Evolutionary conservation across 495 filamentous ascomycete genomes (phyloP), one percentile per base, ranked within the genome.

Genomic region (Amniculicola lignicola): DNA sequence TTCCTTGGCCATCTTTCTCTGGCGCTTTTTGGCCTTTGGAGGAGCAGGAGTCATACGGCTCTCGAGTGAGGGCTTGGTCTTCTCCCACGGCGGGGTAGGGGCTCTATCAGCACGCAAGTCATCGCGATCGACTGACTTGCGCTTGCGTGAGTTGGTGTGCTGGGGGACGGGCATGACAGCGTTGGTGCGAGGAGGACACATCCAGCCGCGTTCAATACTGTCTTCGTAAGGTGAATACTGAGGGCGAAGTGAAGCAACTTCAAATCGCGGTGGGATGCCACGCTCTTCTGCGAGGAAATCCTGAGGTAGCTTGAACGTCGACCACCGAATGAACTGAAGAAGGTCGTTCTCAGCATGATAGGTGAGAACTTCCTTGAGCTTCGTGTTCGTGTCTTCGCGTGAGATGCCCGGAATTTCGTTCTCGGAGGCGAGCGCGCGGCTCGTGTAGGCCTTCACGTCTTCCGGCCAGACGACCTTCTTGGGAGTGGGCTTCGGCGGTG

Each of bases 331-430:
- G 14, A 73, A 75, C 65, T 82, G 75, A 61, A 96, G 78, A 39
- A 77, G 77, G 46, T 85, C 75, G 57, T 70, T 75, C 59, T 89
- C 83, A 52, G 87, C 88, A 31, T 89, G 88, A 24, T 81, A 74
- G 43, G 85, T 86, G 63, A 99, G 97, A 63, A 89, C 83, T 19
- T 85, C 69, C 72, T 92, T 95, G 46, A 97, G 74, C 63, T 90
- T 94, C 49, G 75, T 74, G 66, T 96, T 85, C 78, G 95, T 88
- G 25, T 93, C 89, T 31, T 74, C 60, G 51, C 75, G 75, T 42
- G 69, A 67, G 21, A 96, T 82, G 43, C 80, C 80, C n/a, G 79
- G 56, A 47, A 89, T 76, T 16, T 79, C 72, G 61, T 89, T 84
- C 37, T 82, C 82, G 5, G 81, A 77, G 9, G 83, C 85, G 69